Conservation (phyloP, 2,329 filamentous ascomycete species). For the Xylariaceae sp. region DNA sequence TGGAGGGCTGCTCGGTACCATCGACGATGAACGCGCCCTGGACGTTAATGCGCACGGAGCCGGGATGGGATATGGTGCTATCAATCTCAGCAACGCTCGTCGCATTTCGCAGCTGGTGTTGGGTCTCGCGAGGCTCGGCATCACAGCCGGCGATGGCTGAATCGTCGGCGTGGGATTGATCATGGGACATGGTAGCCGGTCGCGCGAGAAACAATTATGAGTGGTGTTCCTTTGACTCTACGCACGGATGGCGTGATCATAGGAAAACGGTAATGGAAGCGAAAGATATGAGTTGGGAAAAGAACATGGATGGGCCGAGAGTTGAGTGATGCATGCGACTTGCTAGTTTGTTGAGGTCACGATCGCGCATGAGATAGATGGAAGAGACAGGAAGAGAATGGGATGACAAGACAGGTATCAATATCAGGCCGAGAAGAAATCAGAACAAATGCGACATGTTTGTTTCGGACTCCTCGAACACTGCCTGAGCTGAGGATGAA, state of each 20-base stretch:
- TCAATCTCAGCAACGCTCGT: constrained; percentile 55
- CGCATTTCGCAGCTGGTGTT: constrained; percentile 34
- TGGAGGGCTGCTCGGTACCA: constrained; percentile 56
- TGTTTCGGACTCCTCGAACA: not conserved
- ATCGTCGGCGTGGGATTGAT: constrained; percentile 16
- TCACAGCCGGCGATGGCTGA: constrained; percentile 19
- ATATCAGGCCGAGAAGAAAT: not conserved
- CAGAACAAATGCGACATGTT: not conserved
- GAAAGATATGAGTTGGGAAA: not conserved
- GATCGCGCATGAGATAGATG: not conserved
- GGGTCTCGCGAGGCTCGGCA: constrained; percentile 12
- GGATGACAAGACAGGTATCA: not conserved
- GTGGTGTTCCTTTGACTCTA: not conserved
- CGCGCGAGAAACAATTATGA: not conserved
- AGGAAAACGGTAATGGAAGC: not conserved
- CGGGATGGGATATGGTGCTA: constrained; percentile 56
- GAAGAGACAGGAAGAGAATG: not conserved
- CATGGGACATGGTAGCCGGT: constrained; percentile 8
- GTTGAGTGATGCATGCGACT: not conserved
- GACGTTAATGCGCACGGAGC: constrained; percentile 89
- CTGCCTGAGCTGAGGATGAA: not conserved
- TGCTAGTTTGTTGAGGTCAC: not conserved
- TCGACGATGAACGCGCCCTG: constrained; percentile 95
- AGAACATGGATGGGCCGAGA: not conserved
- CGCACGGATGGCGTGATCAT: not conserved